Evolutionary conservation across 495 filamentous ascomycete genomes (phyloP).

Genomic region (Xylaria nigripes): DNA sequence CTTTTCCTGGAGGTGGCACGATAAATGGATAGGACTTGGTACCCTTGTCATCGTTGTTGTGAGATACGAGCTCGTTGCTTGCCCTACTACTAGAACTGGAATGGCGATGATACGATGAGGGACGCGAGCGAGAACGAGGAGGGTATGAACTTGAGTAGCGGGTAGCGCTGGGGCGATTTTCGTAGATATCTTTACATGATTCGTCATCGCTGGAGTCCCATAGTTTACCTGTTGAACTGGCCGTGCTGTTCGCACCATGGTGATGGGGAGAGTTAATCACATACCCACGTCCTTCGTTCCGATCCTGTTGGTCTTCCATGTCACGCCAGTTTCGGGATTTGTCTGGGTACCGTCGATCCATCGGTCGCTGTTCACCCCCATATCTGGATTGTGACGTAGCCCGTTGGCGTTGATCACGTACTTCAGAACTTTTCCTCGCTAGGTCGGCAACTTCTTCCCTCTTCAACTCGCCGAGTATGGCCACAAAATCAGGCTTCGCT

Average conservation of each 20-base stretch:
- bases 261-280: slow-evolving; percentile 12
- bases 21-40: slow-evolving; percentile 32
- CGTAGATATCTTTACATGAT: neutral
- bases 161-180: neutral
- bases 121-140: slow-evolving; percentile 1
- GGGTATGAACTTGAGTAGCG: slow-evolving; percentile 5
- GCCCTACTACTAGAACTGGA: neutral
- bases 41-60: slow-evolving; percentile 15
- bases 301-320: slow-evolving; percentile 12
- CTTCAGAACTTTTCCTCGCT: slow-evolving; percentile 46
- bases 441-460: slow-evolving; percentile 53
- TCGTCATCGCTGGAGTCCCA: slow-evolving; percentile 23
- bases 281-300: slow-evolving; percentile 17
- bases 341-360: slow-evolving; percentile 20
- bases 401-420: slow-evolving; percentile 37
- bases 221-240: slow-evolving; percentile 17
- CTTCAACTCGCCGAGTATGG: slow-evolving; percentile 54
- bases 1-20: slow-evolving; percentile 31
- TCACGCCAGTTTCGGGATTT: slow-evolving; percentile 23
- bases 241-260: slow-evolving; percentile 14
- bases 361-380: slow-evolving; percentile 10
- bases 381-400: neutral
- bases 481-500: slow-evolving; percentile 58
- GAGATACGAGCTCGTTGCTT: neutral
- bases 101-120: neutral